Conservation (phyloP, 768 basidiomycete species). For the Calocybe cyanea region DNA sequence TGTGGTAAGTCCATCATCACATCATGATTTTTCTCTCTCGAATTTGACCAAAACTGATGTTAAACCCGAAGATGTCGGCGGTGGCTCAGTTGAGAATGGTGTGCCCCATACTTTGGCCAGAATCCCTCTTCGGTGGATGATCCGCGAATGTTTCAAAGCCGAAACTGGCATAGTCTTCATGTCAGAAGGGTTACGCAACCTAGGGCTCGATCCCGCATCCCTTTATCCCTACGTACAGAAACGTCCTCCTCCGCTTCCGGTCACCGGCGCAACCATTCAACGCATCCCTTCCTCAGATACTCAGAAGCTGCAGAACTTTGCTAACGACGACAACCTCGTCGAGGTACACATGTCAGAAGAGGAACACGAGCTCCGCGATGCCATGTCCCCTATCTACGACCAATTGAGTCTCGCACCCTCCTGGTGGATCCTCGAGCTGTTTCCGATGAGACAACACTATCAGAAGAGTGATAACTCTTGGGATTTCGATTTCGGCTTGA, state of each 20-base stretch:
- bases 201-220: constrained; percentile 47
- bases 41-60: neutral
- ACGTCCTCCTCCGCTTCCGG: constrained; percentile 32
- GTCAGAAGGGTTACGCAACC: constrained; percentile 35
- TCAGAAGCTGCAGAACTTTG: constrained; percentile 6
- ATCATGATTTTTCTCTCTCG: neutral
- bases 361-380: constrained; percentile 60
- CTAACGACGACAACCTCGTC: constrained; percentile 10
- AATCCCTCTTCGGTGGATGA: constrained; percentile 66
- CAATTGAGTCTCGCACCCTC: constrained; percentile 39
- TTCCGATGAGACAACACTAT: constrained; percentile 40
- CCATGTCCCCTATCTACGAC: constrained; percentile 54
- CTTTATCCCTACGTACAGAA: constrained; percentile 39
- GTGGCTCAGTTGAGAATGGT: constrained; percentile 35
- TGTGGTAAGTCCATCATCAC: constrained; percentile 30
- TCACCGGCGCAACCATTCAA: constrained; percentile 21
- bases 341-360: constrained; percentile 40
- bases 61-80: constrained; percentile 24
- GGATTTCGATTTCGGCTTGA: constrained; percentile 33
- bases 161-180: constrained; percentile 62
- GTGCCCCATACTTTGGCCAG: constrained; percentile 46
- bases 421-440: constrained; percentile 72
- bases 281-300: constrained; percentile 14
- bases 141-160: constrained; percentile 63
- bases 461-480: constrained; percentile 35